phyloP scores from a whole-genome alignment of 1,284 basidiomycete genomes.

The Cryptococcus sp. region DNA sequence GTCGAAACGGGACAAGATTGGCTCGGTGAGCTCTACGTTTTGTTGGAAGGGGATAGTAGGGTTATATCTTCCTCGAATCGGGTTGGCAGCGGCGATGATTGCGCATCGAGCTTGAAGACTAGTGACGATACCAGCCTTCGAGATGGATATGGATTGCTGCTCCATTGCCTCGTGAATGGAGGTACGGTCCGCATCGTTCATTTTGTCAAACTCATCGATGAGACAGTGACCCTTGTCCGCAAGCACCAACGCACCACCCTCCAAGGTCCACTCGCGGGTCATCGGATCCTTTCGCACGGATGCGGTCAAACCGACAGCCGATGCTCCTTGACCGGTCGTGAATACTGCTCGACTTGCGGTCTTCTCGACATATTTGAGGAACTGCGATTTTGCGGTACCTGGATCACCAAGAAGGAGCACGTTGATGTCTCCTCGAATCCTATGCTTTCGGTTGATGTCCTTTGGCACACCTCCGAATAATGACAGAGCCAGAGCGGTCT shows the following conservation, averaged over 20 bases:
- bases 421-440: constrained; percentile 97
- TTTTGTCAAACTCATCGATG: constrained; percentile 99
- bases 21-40: constrained; percentile 98
- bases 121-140: constrained; percentile 97
- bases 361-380: constrained; percentile 99
- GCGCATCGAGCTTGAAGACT: constrained; percentile 95
- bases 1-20: constrained; percentile 98
- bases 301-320: constrained; percentile 96
- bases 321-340: constrained; percentile 96
- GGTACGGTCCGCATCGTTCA: constrained; percentile 97
- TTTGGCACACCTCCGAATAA: constrained; percentile 93
- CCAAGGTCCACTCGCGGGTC: constrained; percentile 97
- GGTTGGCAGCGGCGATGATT: constrained; percentile 96
- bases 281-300: constrained; percentile 97
- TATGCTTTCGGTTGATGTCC: constrained; percentile 94
- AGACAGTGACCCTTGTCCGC: constrained; percentile 99
- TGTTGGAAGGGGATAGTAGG: constrained; percentile 97
- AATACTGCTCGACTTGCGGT: constrained; percentile 97
- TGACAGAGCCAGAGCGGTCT: constrained; percentile 92
- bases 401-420: constrained; percentile 94
- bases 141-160: constrained; percentile 99
- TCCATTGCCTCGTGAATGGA: constrained; percentile 99
- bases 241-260: constrained; percentile 94
- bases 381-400: constrained; percentile 98
- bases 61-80: constrained; percentile 92